A percentile compares a stretch with the other conserved stretches of the same genome.
Conservation (phyloP, 108 stramenopile genomes). For the Ochromonas danica region DNA sequence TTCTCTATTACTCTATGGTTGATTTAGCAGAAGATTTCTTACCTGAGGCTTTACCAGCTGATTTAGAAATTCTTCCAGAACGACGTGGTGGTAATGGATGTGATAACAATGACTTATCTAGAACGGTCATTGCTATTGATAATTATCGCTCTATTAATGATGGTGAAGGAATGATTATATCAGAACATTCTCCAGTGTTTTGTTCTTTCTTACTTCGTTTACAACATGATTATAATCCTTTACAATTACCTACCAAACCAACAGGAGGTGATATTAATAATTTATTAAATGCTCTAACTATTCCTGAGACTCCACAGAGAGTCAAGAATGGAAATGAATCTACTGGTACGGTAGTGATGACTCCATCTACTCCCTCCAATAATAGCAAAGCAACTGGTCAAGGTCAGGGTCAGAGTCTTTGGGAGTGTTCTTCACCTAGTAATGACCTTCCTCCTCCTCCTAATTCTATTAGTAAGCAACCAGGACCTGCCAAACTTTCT, state of each 20-base stretch:
- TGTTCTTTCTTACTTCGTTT: slow-evolving; percentile 8
- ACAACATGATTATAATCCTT: neutral
- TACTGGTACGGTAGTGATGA: neutral
- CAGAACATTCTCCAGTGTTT: slow-evolving; percentile 44
- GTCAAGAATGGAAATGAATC: neutral
- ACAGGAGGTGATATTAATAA: neutral
- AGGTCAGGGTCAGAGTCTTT: neutral
- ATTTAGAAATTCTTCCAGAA: neutral
- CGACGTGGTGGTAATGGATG: neutral
- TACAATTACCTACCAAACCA: neutral
- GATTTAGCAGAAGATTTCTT: neutral
- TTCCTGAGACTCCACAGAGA: neutral
- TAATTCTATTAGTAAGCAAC: neutral
- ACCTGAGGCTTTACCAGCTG: slow-evolving; percentile 26
- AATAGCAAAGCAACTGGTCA: too few species aligned
- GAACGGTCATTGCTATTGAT: neutral
- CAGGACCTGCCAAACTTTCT: neutral
- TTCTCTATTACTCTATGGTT: slow-evolving; percentile 35
- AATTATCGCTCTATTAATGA: slow-evolving; percentile 35
- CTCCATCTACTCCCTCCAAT: neutral
- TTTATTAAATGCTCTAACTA: neutral
- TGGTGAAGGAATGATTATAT: slow-evolving; percentile 31
- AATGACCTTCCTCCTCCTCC: neutral
- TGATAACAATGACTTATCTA: neutral
- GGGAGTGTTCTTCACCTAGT: neutral